Evolutionary conservation across 176 grass and related monocot species (phyloP).

Genomic region (Hyparrhenia diplandra): DNA sequence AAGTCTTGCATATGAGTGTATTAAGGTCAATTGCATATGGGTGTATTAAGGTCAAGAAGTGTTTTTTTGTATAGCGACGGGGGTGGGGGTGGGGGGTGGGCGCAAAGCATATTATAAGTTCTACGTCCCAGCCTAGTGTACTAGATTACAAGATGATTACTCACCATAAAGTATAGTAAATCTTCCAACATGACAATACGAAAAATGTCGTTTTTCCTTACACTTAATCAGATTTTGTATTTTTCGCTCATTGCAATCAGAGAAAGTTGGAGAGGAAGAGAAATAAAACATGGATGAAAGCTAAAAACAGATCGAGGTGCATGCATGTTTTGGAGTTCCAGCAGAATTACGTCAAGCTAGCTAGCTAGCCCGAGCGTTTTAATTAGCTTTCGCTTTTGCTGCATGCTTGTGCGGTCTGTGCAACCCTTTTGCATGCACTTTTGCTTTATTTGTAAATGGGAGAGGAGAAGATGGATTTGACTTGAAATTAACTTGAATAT

Average conservation of each 20-base stretch:
- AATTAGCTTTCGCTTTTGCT: not conserved
- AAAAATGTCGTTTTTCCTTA: not conserved
- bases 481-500: not conserved
- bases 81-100: no score
- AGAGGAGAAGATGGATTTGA: conserved; percentile 25
- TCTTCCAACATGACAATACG: not conserved
- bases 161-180: no score
- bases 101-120: no score
- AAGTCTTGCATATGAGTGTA: no score
- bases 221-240: not conserved
- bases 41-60: no score
- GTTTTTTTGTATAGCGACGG: no score
- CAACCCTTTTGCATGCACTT: not conserved
- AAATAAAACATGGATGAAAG: not conserved
- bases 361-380: not conserved
- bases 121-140: no score
- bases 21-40: no score
- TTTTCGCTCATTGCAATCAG: not conserved
- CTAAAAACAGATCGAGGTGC: not conserved
- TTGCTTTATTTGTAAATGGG: not conserved
- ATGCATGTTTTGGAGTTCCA: conserved; percentile 21
- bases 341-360: not conserved
- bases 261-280: not conserved
- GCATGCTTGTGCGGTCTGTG: not conserved
- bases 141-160: no score